Evolutionary conservation across 2,329 filamentous ascomycete genomes (phyloP), one percentile per base, ranked within the genome.

Genomic region (Amauroascus verrucosus): DNA sequence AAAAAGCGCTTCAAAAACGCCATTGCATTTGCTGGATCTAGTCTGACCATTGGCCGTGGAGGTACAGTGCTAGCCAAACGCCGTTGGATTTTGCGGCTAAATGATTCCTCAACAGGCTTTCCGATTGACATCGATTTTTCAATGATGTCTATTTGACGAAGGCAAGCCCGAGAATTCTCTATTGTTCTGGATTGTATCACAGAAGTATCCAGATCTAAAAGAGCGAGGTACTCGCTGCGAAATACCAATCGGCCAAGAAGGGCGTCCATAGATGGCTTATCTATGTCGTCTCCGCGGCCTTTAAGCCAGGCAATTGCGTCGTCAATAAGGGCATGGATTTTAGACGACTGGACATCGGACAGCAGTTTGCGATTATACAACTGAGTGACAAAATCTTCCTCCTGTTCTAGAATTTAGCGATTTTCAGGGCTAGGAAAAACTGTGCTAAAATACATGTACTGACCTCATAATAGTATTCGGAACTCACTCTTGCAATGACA

Each of bases 371-470:
- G 81, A 60, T 89, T 85, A 65, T 93, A 97, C 0, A 90, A 86
- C 67, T 95, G 89, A 6, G 88, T 90, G 18, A 94, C 88, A 65
- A 98, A 96, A 64, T 98, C 93, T 69, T 98, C 93, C 70, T 98
- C 93, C 84, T 91, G 59, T 43, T 52, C 3, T 48, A 14, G 16
- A 62, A 57, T 13, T 54, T 30, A 18, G 14, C 11, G 6, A 30
- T 37, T 44, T 18, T 24, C 18, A 37, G 16, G 38, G n/a, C 20
- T 1, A 32, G 13, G 37, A 48, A 55, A 5, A 2, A n/a, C n/a
- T n/a, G 22, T 24, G n/a, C 5, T 32, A 18, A 43, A 38, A 48
- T 33, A 28, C 28, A 7, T 13, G 2, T 30, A 66, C 73, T 58
- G 67, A 86, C 86, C 78, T 98, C 93, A 62, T 91, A 97, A 65